A percentile compares a stretch with the other conserved stretches of the same genome.
phyloP scores from a whole-genome alignment of 768 basidiomycete species.

The Amanita polypyramis region DNA sequence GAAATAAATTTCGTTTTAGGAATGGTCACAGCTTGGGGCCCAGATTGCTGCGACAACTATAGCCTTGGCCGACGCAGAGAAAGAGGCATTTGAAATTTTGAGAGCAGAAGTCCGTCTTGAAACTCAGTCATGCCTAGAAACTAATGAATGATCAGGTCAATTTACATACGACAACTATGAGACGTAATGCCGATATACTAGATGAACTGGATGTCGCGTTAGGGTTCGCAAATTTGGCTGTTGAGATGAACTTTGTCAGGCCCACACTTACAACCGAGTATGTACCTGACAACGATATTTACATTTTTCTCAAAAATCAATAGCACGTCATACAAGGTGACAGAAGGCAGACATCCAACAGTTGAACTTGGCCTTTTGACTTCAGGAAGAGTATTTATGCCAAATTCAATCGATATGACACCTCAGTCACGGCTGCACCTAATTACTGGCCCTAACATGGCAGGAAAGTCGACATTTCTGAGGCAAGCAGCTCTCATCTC shows the following conservation, averaged over 20 bases:
- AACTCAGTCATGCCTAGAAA: background rate
- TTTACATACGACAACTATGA: slow-evolving; percentile 40
- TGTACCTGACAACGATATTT: slow-evolving; percentile 14
- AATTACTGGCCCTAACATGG: slow-evolving; percentile 96
- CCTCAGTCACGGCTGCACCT: slow-evolving; percentile 57
- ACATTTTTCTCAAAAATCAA: background rate
- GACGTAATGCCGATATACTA: slow-evolving; percentile 64
- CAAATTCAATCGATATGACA: slow-evolving; percentile 66
- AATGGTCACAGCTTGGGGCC: slow-evolving; percentile 69
- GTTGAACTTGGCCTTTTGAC: slow-evolving; percentile 82
- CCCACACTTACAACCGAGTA: slow-evolving; percentile 67
- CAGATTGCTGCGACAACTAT: slow-evolving; percentile 47
- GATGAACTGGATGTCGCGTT: slow-evolving; percentile 84
- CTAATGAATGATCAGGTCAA: slow-evolving; percentile 41
- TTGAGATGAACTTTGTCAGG: slow-evolving; percentile 65
- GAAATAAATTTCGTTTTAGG: slow-evolving; percentile 25
- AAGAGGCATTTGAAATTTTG: slow-evolving; percentile 59
- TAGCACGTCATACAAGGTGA: slow-evolving; percentile 53
- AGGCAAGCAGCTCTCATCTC: slow-evolving; percentile 86
- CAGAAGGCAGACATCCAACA: slow-evolving; percentile 83
- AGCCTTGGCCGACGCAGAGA: slow-evolving; percentile 50
- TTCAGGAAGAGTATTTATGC: slow-evolving; percentile 68
- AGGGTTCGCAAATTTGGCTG: slow-evolving; percentile 72
- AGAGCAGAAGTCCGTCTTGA: slow-evolving; percentile 45
- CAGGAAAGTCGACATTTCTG: slow-evolving; percentile 87